A percentile compares a stretch with the other conserved stretches of the same genome.
Conservation (phyloP, 768 basidiomycete genomes). For the Pisolithus sp. region DNA sequence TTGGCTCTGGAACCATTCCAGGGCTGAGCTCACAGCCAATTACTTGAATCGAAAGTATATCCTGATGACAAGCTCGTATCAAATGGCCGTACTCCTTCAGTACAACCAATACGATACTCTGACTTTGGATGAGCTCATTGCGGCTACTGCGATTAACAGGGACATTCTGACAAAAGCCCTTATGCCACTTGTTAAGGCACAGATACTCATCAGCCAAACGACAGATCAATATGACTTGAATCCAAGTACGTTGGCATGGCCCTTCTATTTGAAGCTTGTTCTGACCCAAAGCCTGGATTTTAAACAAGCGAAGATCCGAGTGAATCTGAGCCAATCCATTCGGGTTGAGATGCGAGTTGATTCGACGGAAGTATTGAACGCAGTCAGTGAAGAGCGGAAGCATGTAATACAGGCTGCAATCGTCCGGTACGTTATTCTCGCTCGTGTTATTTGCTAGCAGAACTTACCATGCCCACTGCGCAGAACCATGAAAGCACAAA, state of each 20-base stretch:
- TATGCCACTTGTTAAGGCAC: slow-evolving; percentile 70
- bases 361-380: slow-evolving; percentile 82
- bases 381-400: slow-evolving; percentile 95
- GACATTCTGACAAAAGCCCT: slow-evolving; percentile 70
- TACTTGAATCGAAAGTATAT: slow-evolving; percentile 94
- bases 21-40: slow-evolving; percentile 91
- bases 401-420: slow-evolving; percentile 94
- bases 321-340: slow-evolving; percentile 86
- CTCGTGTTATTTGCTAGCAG: background rate
- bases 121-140: slow-evolving; percentile 69
- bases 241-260: slow-evolving; percentile 41
- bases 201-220: slow-evolving; percentile 84
- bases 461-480: background rate
- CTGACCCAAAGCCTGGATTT: slow-evolving; percentile 46
- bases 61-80: slow-evolving; percentile 90
- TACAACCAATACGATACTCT: slow-evolving; percentile 91
- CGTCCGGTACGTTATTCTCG: slow-evolving; percentile 46
- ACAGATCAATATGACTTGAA: slow-evolving; percentile 89
- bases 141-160: slow-evolving; percentile 75
- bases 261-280: background rate
- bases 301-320: slow-evolving; percentile 90
- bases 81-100: slow-evolving; percentile 87
- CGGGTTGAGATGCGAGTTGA: slow-evolving; percentile 94
- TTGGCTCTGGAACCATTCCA: slow-evolving; percentile 98
- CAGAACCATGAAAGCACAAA: slow-evolving; percentile 92